Base-by-base conservation (phyloP, 768 basidiomycete species). In the Lyophyllum decastes region DNA sequence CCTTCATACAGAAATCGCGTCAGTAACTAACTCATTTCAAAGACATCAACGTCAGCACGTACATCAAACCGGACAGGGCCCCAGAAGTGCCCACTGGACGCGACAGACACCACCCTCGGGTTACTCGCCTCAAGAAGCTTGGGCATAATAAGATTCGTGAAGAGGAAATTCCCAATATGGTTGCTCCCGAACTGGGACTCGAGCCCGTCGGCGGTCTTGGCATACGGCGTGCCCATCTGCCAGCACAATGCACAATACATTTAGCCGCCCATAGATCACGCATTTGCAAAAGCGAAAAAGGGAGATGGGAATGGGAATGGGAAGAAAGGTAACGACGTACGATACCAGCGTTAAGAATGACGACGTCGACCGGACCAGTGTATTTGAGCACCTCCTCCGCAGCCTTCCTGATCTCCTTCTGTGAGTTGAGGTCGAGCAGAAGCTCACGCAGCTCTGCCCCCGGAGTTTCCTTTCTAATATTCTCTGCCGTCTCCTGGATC, bases 291-390 rank as follows among this genome's bases (percentile, higher is more conserved):
- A n/a, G n/a, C n/a, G n/a, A n/a, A n/a, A n/a, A n/a, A n/a, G n/a
- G n/a, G n/a, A n/a, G n/a, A n/a, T n/a, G n/a, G n/a, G n/a, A n/a
- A n/a, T n/a, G n/a, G n/a, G n/a, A 30, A 30, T 5, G 30, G 30
- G 30, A 30, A 10, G 5, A 30, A 30, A 30, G 30, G 10, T 4
- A 30, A 30, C 5, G 30, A 30, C 52, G 0, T 25, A 54, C 57
- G 30, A 66, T 61, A 16, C 61, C 65, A 21, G 67, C 67, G 33
- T 66, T 68, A 10, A 62, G 64, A n/a, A 66, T 60, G 14, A 63
- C 44, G 24, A 65, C 54, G 47, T 67, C 62, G 49, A 67, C 55
- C 10, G 59, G 60, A 26, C 54, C 66, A 30, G 61, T 55, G 40
- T 61, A 61, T 9, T 54, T 40, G 17, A 63, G 49, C 22, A 66